Evolutionary conservation across 345 rosid species (phyloP), one percentile per base, ranked within the genome.

Genomic region (Populus nigra): DNA sequence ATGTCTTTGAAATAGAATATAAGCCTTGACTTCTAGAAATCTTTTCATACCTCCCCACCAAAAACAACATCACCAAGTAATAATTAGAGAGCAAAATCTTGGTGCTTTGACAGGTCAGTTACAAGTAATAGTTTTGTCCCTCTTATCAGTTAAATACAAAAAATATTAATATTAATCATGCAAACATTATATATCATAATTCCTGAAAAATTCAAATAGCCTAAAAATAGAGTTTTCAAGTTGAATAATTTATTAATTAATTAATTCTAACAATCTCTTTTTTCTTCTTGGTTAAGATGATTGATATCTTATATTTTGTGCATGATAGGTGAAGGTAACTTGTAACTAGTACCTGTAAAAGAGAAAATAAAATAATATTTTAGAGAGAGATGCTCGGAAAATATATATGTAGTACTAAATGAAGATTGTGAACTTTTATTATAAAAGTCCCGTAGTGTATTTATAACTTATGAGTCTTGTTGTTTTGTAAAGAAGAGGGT

Each of bases 151-250:
- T 59, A 59, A n/a, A 10, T n/a, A n/a, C 63, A n/a, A 25, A 13
- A n/a, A n/a, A 10, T 59, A 1, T 59, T n/a, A 59, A 25, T 59
- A 23, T 0, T 59, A 23, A 59, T 59, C 1, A 59, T 59, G 11
- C 63, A 3, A 8, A 23, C 15, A 59, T 59, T 59, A 23, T n/a
- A n/a, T 9, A 3, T 59, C 47, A 33, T 3, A 33, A 33, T 33
- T 33, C 0, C 5, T 33, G 0, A 3, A 33, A 33, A 0, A 33
- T 33, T 0, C 0, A 33, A 33, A 4, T 33, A 33, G 0, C 0
- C 0, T 33, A 33, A 33, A 4, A 33, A 4, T 33, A 33, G 0
- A 33, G 0, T 0, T 33, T 33, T 0, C 0, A 33, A 0, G 0
- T 33, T 33, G 0, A 4, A 4, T 33, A 33, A 33, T 33, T 4